Evolutionary conservation across 305 asterid species (phyloP), one percentile per base, ranked within the genome.

Genomic region (Rubia occidens): DNA sequence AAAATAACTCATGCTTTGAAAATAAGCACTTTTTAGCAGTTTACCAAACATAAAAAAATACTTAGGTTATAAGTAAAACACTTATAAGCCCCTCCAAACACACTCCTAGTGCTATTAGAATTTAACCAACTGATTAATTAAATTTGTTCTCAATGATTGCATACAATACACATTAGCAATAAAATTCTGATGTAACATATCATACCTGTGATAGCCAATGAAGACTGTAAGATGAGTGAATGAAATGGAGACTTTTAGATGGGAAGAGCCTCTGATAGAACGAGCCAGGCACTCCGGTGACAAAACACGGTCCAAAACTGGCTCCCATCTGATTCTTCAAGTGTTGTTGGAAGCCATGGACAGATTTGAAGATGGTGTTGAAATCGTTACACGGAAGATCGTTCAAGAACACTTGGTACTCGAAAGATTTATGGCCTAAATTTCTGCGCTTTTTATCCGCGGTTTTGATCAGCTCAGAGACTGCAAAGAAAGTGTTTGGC

Each of bases 201-300:
- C 0, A 43, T 47, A 72, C 80, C 66, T 72, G 74, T 14, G 82
- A 78, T 7, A 78, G 72, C 79, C 79, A 78, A 10, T 75, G 79
- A 37, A 79, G 73, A 60, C 80, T 69, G 53, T 66, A 75, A 65
- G 82, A 75, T 17, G 80, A 64, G 77, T 79, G 80, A 59, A 75
- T 47, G 60, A 78, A 78, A 66, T 78, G 75, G 20, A 78, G 60
- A 2, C 68, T 68, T 47, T 69, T 53, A 64, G 63, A 26, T 6
- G 82, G 82, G 55, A 78, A 78, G 17, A 74, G 66, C 21, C 78
- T 42, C 1, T 42, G 69, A 17, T 74, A 74, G 56, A 78, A 78
- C 14, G 82, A 54, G 14, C 80, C 80, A 40, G 76, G 76, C 14
- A 76, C 79, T 37, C 76, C 73, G 32, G 70, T 18, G 32, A 76